These are phyloP conservation scores for Primulina tabacum DNA, from an alignment of 257 asterid genomes.

Conservation along the genomic window DNA sequence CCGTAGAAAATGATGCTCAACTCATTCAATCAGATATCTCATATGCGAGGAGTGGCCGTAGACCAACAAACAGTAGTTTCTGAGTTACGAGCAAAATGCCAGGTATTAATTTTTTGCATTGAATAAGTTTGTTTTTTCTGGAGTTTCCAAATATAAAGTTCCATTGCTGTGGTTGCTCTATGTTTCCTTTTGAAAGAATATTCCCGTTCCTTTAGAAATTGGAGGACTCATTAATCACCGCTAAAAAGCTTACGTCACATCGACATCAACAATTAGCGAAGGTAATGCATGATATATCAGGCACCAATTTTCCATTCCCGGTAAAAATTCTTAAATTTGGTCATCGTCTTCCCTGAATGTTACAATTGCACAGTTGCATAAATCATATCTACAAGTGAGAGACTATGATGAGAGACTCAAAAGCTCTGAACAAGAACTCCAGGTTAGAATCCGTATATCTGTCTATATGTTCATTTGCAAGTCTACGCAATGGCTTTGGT, in stretches of 20 bases:
- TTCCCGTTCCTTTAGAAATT: slow-evolving; percentile 46
- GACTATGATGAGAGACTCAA: slow-evolving; percentile 64
- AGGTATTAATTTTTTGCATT: slow-evolving; percentile 41
- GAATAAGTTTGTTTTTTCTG: slow-evolving; percentile 7
- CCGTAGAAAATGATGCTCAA: slow-evolving; percentile 12
- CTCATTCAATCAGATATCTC: slow-evolving; percentile 49
- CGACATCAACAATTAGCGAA: slow-evolving; percentile 57
- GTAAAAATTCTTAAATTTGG: slow-evolving; percentile 17
- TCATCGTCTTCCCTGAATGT: slow-evolving; percentile 11
- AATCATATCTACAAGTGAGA: slow-evolving; percentile 56
- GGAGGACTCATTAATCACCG: slow-evolving; percentile 64
- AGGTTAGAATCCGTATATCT: slow-evolving; percentile 41
- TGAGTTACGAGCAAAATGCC: slow-evolving; percentile 54
- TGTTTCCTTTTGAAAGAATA: slow-evolving; percentile 18
- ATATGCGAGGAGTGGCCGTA: slow-evolving; percentile 50
- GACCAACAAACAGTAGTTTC: slow-evolving; percentile 48
- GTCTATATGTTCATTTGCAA: background rate
- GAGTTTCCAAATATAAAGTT: slow-evolving; percentile 20
- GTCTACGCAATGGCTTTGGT: slow-evolving; percentile 4
- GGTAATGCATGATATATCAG: slow-evolving; percentile 38
- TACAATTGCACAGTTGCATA: slow-evolving; percentile 54
- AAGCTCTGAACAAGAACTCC: slow-evolving; percentile 66
- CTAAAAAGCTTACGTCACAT: slow-evolving; percentile 50
- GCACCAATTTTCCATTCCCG: slow-evolving; percentile 10
- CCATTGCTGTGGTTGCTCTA: slow-evolving; percentile 7